These are phyloP conservation scores for Fagopyrum homotropicum DNA, from an alignment of 148 eudicot species.

Conservation along the genomic window DNA sequence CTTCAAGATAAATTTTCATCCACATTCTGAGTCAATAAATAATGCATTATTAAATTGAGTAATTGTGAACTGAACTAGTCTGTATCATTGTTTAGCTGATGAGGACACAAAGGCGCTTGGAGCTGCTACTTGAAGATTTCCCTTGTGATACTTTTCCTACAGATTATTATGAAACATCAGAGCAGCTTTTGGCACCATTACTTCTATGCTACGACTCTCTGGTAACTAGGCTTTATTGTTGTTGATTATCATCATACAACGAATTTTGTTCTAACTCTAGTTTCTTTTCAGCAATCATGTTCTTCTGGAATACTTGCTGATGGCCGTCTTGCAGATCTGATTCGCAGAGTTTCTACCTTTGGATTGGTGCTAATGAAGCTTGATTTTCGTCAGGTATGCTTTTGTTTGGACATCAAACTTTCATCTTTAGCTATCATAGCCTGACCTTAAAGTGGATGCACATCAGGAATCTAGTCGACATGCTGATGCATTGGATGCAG, in stretches of 20 bases:
- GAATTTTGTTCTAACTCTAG: not conserved
- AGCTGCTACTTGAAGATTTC: constrained; percentile 72
- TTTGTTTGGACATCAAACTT: not conserved
- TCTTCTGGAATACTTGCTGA: constrained; percentile 90
- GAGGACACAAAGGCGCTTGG: constrained; percentile 69
- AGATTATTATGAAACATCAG: constrained; percentile 67
- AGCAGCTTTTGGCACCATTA: constrained; percentile 73
- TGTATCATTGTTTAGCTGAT: constrained; percentile 35
- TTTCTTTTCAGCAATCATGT: constrained; percentile 59
- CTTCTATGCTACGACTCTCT: constrained; percentile 83
- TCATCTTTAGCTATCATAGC: not conserved
- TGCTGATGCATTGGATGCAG: constrained; percentile 76
- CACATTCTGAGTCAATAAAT: not conserved
- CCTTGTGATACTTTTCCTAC: constrained; percentile 63
- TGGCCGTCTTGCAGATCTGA: constrained; percentile 84
- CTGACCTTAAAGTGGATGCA: constrained; percentile 8
- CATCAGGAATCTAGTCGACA: constrained; percentile 81
- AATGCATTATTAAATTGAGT: not conserved
- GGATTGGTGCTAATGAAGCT: constrained; percentile 91
- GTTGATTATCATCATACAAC: not conserved
- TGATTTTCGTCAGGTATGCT: constrained; percentile 82
- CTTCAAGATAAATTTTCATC: not conserved
- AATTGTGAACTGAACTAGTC: not conserved
- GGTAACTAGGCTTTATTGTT: constrained; percentile 29
- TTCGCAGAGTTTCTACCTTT: constrained; percentile 80